Evolutionary conservation across 2,329 filamentous ascomycete genomes (phyloP).

Genomic region (Diaporthe nobilis): DNA sequence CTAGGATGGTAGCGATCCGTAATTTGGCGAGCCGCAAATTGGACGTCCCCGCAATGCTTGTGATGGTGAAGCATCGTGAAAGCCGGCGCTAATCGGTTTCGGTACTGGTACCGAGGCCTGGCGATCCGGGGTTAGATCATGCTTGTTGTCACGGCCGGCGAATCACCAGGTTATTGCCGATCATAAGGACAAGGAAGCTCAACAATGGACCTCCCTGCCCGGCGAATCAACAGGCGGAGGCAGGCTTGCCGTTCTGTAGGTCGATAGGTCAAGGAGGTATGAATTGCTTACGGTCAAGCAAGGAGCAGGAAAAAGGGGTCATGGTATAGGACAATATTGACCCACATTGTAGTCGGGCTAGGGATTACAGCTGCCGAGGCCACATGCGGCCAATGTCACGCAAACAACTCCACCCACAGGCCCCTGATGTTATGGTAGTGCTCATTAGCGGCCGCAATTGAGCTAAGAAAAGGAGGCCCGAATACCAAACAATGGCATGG

Average conservation of each 20-base stretch:
- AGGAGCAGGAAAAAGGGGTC: neutral
- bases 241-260: neutral
- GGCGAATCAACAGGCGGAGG: neutral
- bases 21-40: conserved; percentile 18
- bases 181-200: neutral
- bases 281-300: neutral
- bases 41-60: conserved; percentile 16
- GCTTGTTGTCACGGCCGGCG: neutral
- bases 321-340: neutral
- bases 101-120: conserved; percentile 18
- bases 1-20: neutral
- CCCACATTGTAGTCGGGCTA: conserved; percentile 15
- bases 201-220: neutral
- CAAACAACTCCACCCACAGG: neutral
- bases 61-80: conserved; percentile 21
- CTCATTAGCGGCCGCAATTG: neutral
- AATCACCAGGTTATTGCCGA: neutral
- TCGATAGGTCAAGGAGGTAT: neutral
- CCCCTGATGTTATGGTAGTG: neutral
- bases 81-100: conserved; percentile 24
- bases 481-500: neutral
- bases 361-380: conserved; percentile 18
- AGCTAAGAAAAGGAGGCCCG: neutral
- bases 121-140: conserved; percentile 5
- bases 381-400: neutral